phyloP scores from a whole-genome alignment of 768 basidiomycete genomes.

The Russula sp. region DNA sequence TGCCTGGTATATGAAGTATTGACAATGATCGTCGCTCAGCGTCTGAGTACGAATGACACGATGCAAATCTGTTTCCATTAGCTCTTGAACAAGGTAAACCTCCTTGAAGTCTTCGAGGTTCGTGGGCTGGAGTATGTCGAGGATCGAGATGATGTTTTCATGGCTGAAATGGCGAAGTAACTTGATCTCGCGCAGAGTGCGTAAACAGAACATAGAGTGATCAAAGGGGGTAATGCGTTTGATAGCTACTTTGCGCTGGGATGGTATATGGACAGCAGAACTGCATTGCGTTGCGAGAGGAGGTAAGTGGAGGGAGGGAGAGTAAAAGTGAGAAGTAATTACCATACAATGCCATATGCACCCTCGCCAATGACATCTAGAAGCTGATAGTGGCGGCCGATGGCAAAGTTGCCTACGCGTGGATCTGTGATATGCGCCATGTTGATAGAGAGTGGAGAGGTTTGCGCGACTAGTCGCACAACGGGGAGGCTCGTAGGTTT shows the following conservation, averaged over 20 bases:
- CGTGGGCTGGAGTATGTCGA: conserved; percentile 85
- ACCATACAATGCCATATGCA: conserved; percentile 91
- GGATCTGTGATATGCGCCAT: conserved; percentile 27
- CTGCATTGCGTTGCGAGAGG: conserved; percentile 21
- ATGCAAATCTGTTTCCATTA: conserved; percentile 94
- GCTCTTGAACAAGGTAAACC: conserved; percentile 68
- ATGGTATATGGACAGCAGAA: conserved; percentile 82
- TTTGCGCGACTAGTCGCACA: not conserved
- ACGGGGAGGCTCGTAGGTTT: too few relatives aligned
- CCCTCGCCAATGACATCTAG: conserved; percentile 86
- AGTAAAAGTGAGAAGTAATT: not conserved
- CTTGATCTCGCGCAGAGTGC: conserved; percentile 92
- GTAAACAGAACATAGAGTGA: conserved; percentile 90
- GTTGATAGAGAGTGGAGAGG: not conserved
- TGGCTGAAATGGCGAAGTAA: conserved; percentile 81
- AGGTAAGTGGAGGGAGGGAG: not conserved
- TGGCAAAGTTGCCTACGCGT: conserved; percentile 25
- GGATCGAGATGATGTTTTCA: conserved; percentile 89
- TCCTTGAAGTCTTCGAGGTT: conserved; percentile 73
- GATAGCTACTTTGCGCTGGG: conserved; percentile 89
- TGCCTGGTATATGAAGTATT: conserved; percentile 97
- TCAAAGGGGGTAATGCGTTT: conserved; percentile 96
- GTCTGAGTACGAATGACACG: conserved; percentile 94
- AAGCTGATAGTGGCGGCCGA: conserved; percentile 73
- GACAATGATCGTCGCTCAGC: conserved; percentile 89